A percentile compares a stretch with the other conserved stretches of the same genome.
Evolutionary conservation across 805 yeast species (phyloP).

Genomic region (Metschnikowia arizonensis): DNA sequence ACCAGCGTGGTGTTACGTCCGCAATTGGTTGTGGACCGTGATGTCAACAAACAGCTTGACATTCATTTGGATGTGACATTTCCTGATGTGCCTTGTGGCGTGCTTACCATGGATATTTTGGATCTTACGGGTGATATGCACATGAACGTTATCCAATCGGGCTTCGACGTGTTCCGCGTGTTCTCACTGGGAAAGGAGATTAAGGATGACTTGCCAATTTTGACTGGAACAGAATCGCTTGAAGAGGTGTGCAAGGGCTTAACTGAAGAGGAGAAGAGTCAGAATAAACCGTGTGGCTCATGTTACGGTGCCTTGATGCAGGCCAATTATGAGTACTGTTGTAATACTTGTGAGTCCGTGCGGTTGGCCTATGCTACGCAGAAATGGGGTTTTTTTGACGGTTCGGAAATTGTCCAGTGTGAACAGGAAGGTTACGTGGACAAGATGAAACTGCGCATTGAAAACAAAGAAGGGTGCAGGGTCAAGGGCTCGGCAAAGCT

Average conservation of each 20-base stretch:
- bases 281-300: conserved; percentile 61
- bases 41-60: conserved; percentile 66
- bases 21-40: conserved; percentile 85
- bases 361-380: conserved; percentile 69
- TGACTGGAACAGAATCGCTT: conserved; percentile 22
- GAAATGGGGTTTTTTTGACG: conserved; percentile 90
- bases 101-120: conserved; percentile 77
- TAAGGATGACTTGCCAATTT: conserved; percentile 25
- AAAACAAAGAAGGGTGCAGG: conserved; percentile 76
- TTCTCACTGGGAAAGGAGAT: conserved; percentile 45
- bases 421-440: conserved; percentile 80
- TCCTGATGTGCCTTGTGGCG: conserved; percentile 81
- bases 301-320: conserved; percentile 75
- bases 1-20: conserved; percentile 66
- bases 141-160: conserved; percentile 63
- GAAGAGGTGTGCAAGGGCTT: conserved; percentile 32
- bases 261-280: conserved; percentile 30
- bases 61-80: conserved; percentile 80
- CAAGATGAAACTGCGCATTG: conserved; percentile 51
- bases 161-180: conserved; percentile 70
- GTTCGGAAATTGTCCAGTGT: conserved; percentile 83
- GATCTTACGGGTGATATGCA: conserved; percentile 86
- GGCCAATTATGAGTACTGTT: conserved; percentile 52
- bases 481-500: conserved; percentile 73
- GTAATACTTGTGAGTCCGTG: conserved; percentile 83